These are phyloP conservation scores for Sideroxylon spinosum DNA, from an alignment of 179 eudicot genomes.

Conservation along the genomic window DNA sequence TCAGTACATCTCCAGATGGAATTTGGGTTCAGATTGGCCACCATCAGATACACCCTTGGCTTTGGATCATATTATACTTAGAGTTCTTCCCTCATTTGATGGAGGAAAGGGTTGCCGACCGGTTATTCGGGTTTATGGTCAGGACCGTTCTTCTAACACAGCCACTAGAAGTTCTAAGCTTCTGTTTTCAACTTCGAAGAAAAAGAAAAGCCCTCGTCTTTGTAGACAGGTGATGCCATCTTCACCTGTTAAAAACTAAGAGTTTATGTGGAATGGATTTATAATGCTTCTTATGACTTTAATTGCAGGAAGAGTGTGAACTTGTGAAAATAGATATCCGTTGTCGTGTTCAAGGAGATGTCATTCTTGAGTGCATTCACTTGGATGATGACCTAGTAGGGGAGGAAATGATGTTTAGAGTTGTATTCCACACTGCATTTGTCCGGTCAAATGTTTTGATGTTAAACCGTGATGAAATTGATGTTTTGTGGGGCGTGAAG, in stretches of 20 bases:
- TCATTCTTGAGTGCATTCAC: slow-evolving; percentile 80
- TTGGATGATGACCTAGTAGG: slow-evolving; percentile 44
- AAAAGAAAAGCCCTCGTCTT: slow-evolving; percentile 42
- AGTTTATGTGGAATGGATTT: slow-evolving; percentile 17
- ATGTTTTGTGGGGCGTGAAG: slow-evolving; percentile 74
- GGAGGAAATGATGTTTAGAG: slow-evolving; percentile 79
- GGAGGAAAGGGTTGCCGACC: slow-evolving; percentile 78
- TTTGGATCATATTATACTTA: slow-evolving; percentile 66
- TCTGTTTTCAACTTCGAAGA: slow-evolving; percentile 56
- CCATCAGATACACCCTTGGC: slow-evolving; percentile 63
- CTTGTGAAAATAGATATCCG: slow-evolving; percentile 64
- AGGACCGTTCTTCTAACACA: slow-evolving; percentile 47
- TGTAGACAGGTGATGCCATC: slow-evolving; percentile 50
- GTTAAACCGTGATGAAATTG: slow-evolving; percentile 71
- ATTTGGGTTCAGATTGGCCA: slow-evolving; percentile 62
- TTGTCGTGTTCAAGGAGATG: slow-evolving; percentile 78
- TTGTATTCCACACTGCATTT: slow-evolving; percentile 81
- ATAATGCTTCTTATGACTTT: slow-evolving; percentile 16
- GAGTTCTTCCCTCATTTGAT: slow-evolving; percentile 57
- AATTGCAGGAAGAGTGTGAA: slow-evolving; percentile 72
- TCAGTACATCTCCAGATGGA: slow-evolving; percentile 70
- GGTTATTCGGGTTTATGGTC: slow-evolving; percentile 75
- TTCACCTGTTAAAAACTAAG: neutral
- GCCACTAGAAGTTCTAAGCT: slow-evolving; percentile 67
- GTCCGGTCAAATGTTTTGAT: slow-evolving; percentile 62